Conservation (phyloP, 2,329 filamentous ascomycete species). For the Diaporthe helianthi region DNA sequence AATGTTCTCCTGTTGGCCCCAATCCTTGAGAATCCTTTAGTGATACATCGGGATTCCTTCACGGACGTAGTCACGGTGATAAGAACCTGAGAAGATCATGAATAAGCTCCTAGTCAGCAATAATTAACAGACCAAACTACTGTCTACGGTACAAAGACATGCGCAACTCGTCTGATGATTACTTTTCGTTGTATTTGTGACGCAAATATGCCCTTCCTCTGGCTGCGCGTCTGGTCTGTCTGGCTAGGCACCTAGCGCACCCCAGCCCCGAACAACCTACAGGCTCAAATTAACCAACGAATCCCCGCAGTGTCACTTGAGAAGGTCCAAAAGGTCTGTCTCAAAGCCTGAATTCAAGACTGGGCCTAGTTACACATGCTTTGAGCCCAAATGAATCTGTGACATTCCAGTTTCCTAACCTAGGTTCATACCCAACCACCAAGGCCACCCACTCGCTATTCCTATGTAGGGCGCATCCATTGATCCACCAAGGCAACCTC, state of each 20-base stretch:
- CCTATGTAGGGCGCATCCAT: background rate
- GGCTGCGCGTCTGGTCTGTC: background rate
- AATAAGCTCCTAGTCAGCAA: background rate
- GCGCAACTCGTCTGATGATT: no score
- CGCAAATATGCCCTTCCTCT: background rate
- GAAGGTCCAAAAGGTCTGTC: background rate
- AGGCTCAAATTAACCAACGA: background rate
- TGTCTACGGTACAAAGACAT: background rate
- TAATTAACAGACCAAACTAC: background rate
- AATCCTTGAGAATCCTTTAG: background rate
- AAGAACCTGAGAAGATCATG: background rate
- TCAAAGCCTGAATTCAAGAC: background rate
- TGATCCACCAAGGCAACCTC: slow-evolving; percentile 16
- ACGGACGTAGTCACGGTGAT: background rate
- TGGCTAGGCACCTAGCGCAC: background rate
- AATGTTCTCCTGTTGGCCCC: background rate
- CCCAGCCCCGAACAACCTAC: background rate
- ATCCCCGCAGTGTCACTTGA: background rate
- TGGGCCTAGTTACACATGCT: background rate
- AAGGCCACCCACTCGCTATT: background rate
- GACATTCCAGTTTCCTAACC: slow-evolving; percentile 10
- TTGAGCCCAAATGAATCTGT: background rate
- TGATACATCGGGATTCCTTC: background rate
- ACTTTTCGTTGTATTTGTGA: background rate
- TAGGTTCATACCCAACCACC: slow-evolving; percentile 13